Percentiles rank a stretch among this genome's conserved stretches.
phyloP scores from a whole-genome alignment of 352 stramenopile species.

The Phytophthora palmivora region DNA sequence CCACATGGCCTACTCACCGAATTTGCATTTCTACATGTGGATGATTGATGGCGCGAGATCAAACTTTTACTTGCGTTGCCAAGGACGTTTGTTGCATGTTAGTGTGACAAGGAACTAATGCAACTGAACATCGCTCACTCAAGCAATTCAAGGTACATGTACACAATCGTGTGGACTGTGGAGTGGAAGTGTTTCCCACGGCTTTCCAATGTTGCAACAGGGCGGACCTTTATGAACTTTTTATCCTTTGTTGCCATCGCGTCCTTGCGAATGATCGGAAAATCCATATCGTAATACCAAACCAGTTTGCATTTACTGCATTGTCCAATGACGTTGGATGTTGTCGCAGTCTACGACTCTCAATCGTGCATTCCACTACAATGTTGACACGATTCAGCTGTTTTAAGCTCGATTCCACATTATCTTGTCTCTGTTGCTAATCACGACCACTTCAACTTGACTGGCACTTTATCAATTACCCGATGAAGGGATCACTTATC shows the following conservation, averaged over 20 bases:
- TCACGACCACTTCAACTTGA: slow-evolving; percentile 19
- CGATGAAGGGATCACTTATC: slow-evolving; percentile 2
- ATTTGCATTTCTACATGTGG: slow-evolving; percentile 7
- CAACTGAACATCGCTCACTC: background rate
- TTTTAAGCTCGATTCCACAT: background rate
- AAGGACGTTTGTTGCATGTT: background rate
- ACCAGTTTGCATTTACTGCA: slow-evolving; percentile 5
- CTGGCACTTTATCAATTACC: slow-evolving; percentile 8
- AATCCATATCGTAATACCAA: too few relatives aligned
- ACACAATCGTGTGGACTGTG: slow-evolving; percentile 20
- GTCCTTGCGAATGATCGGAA: slow-evolving; percentile 9
- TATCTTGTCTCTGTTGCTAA: slow-evolving; percentile 24
- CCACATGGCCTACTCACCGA: slow-evolving; percentile 9
- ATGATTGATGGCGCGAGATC: background rate
- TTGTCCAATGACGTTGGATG: slow-evolving; percentile 20
- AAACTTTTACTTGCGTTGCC: background rate
- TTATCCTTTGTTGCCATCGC: slow-evolving; percentile 20
- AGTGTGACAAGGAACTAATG: background rate
- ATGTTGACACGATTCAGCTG: background rate
- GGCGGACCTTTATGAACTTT: slow-evolving; percentile 27
- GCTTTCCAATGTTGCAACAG: slow-evolving; percentile 26
- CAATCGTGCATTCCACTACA: too few relatives aligned
- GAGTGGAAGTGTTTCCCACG: too few relatives aligned
- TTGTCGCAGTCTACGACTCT: slow-evolving; percentile 1
- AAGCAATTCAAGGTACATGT: background rate